Conservation (phyloP, 2,329 filamentous ascomycete genomes). For the Ascochyta clinopodiicola region DNA sequence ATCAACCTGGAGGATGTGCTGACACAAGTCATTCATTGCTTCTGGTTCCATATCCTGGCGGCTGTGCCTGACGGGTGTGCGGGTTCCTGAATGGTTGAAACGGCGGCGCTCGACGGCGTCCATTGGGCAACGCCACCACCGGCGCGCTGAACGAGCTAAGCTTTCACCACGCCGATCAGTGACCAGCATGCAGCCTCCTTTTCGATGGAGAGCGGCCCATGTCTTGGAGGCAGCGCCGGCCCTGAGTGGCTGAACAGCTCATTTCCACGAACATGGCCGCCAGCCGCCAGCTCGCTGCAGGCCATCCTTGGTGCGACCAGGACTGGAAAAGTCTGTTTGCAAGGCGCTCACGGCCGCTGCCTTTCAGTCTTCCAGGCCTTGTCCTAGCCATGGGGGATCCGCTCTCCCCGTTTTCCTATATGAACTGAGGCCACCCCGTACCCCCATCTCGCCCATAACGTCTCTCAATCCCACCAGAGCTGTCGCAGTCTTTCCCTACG, state of each 20-base stretch:
- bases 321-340: conserved; percentile 37
- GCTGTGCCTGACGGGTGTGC: conserved; percentile 25
- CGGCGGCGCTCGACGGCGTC: conserved; percentile 30
- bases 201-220: conserved; percentile 15
- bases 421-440: conserved; percentile 32
- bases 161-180: conserved; percentile 33
- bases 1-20: conserved; percentile 14
- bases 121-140: conserved; percentile 26
- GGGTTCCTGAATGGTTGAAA: conserved; percentile 37
- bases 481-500: conserved; percentile 47
- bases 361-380: conserved; percentile 22
- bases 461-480: conserved; percentile 39
- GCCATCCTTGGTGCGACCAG: conserved; percentile 29
- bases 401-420: conserved; percentile 34
- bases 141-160: conserved; percentile 27
- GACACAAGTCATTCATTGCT: conserved; percentile 12
- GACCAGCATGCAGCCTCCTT: conserved; percentile 16
- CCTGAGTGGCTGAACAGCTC: conserved; percentile 17
- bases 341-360: conserved; percentile 23
- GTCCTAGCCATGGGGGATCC: conserved; percentile 13
- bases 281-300: conserved; percentile 26
- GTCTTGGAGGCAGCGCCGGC: conserved; percentile 16
- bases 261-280: conserved; percentile 11
- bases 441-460: conserved; percentile 33
- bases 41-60: conserved; percentile 13